Evolutionary conservation across 257 asterid genomes (phyloP).

Genomic region (Anisodus tanguticus): DNA sequence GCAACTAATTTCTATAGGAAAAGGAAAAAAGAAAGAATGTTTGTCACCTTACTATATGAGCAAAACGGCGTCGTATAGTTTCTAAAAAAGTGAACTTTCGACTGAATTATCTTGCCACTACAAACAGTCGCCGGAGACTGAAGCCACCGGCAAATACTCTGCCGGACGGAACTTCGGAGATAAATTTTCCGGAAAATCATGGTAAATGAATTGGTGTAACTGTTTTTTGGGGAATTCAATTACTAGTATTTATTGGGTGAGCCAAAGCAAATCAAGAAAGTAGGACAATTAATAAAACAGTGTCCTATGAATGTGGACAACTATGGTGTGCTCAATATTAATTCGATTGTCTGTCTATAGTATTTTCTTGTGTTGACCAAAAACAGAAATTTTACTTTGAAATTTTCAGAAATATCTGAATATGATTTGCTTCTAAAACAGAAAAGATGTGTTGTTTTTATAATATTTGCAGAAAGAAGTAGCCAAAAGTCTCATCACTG

Average conservation of each 20-base stretch:
- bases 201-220: neutral
- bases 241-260: neutral
- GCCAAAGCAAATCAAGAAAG: neutral
- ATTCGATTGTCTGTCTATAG: neutral
- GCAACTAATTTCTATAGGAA: conserved; percentile 40
- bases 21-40: neutral
- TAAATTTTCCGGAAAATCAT: conserved; percentile 65
- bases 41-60: conserved; percentile 27
- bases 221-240: neutral
- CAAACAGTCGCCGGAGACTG: conserved; percentile 43
- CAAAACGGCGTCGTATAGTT: conserved; percentile 41
- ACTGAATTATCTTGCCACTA: conserved; percentile 7
- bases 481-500: no score
- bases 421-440: neutral
- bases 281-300: neutral
- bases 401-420: neutral
- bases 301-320: neutral
- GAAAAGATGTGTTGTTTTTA: no score
- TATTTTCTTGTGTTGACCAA: neutral
- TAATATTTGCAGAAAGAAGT: neutral
- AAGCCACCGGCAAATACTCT: conserved; percentile 47
- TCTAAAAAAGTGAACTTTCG: conserved; percentile 37
- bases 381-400: neutral
- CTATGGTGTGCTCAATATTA: neutral
- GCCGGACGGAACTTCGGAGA: conserved; percentile 48